Evolutionary conservation across 805 yeast genomes (phyloP).

Genomic region (Tetrapisispora nanseiensis): DNA sequence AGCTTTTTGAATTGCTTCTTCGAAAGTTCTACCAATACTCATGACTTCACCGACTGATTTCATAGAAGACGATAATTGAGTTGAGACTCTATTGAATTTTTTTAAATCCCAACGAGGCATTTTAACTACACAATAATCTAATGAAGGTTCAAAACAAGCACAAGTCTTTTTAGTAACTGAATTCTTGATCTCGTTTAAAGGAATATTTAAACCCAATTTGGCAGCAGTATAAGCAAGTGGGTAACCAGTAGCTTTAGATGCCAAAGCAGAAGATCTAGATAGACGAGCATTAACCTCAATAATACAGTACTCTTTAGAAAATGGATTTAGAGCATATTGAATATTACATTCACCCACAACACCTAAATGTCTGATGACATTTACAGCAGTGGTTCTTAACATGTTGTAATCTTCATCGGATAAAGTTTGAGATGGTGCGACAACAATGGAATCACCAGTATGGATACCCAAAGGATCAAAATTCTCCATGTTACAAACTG

Average conservation of each 20-base stretch:
- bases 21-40: slow-evolving; percentile 95
- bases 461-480: slow-evolving; percentile 97
- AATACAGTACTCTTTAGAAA: slow-evolving; percentile 88
- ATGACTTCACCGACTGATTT: slow-evolving; percentile 98
- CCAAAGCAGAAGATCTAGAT: slow-evolving; percentile 97
- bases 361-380: slow-evolving; percentile 92
- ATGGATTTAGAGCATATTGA: slow-evolving; percentile 92
- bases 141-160: slow-evolving; percentile 94
- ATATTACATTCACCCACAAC: slow-evolving; percentile 99
- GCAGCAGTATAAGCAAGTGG: slow-evolving; percentile 98
- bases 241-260: slow-evolving; percentile 97
- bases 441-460: slow-evolving; percentile 98
- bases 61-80: slow-evolving; percentile 84
- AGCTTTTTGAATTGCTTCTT: slow-evolving; percentile 96
- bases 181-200: slow-evolving; percentile 83
- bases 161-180: slow-evolving; percentile 90
- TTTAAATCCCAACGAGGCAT: slow-evolving; percentile 98
- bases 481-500: slow-evolving; percentile 98
- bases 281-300: slow-evolving; percentile 97
- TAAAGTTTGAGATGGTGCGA: slow-evolving; percentile 96
- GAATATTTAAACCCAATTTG: slow-evolving; percentile 85
- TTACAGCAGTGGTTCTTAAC: slow-evolving; percentile 96
- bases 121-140: slow-evolving; percentile 93
- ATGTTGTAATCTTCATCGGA: slow-evolving; percentile 96
- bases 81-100: slow-evolving; percentile 88